A percentile compares a stretch with the other conserved stretches of the same genome.
These are phyloP conservation scores for Tausonia pullulans DNA, from an alignment of 1,284 basidiomycete genomes.

Conservation along the genomic window DNA sequence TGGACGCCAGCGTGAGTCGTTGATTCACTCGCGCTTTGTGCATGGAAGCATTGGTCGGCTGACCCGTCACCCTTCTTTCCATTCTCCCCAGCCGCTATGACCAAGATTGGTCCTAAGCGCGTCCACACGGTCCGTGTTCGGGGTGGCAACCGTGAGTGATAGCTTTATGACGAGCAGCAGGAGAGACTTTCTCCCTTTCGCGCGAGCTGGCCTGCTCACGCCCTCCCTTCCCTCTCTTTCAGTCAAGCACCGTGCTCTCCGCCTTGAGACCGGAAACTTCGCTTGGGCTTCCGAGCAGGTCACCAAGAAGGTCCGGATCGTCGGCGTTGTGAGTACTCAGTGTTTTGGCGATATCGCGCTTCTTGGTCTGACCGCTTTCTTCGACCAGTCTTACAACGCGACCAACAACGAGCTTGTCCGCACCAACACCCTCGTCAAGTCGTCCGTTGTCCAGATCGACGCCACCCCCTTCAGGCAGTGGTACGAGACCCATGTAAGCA, in stretches of 20 bases:
- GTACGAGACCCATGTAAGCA: constrained; percentile 87
- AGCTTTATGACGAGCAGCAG: background rate
- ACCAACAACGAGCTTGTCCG: constrained; percentile 98
- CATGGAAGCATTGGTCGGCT: background rate
- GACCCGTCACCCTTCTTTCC: background rate
- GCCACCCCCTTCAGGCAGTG: constrained; percentile 95
- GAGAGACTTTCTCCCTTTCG: background rate
- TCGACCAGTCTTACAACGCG: constrained; percentile 75
- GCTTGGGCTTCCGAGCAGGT: constrained; percentile 89
- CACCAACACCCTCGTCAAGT: constrained; percentile 94
- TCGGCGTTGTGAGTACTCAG: constrained; percentile 66
- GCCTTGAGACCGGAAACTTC: constrained; percentile 89
- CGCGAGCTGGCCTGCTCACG: background rate
- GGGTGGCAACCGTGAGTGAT: constrained; percentile 56
- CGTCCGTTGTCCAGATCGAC: constrained; percentile 87
- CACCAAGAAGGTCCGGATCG: constrained; percentile 86
- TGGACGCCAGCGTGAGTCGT: constrained; percentile 54
- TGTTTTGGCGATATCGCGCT: background rate
- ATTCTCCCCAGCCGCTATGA: constrained; percentile 57
- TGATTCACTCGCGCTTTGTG: background rate
- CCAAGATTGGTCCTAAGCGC: constrained; percentile 86
- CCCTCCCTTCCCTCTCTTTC: background rate
- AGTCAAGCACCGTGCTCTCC: constrained; percentile 80
- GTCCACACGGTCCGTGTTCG: constrained; percentile 85
- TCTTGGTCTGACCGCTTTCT: background rate